Evolutionary conservation across 345 rosid species (phyloP).

Genomic region (Lepidium sativum): DNA sequence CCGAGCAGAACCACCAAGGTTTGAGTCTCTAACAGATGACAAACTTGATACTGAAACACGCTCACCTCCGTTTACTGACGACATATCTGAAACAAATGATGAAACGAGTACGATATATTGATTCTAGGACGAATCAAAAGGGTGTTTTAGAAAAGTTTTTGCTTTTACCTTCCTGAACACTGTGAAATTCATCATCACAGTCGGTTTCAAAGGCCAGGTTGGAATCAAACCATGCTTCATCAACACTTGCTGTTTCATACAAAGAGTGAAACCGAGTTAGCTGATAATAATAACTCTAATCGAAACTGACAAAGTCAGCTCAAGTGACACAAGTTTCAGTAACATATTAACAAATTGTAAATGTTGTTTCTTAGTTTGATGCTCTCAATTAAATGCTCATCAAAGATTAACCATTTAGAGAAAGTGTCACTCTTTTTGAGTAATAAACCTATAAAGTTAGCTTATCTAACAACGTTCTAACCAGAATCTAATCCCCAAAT

Average conservation of each 20-base stretch:
- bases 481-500: background rate
- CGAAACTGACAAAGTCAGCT: background rate
- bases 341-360: background rate
- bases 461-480: background rate
- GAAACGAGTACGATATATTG: background rate
- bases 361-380: background rate
- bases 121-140: background rate
- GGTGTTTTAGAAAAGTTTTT: background rate
- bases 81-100: slow-evolving; percentile 26
- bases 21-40: slow-evolving; percentile 31
- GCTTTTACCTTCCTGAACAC: slow-evolving; percentile 45
- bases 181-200: slow-evolving; percentile 53
- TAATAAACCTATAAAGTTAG: background rate
- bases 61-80: slow-evolving; percentile 36
- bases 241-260: slow-evolving; percentile 30
- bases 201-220: slow-evolving; percentile 50
- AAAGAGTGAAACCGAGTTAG: background rate
- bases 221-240: slow-evolving; percentile 46
- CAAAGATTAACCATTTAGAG: background rate
- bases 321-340: background rate
- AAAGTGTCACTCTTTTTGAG: background rate
- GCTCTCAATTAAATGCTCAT: background rate
- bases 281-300: background rate
- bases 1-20: slow-evolving; percentile 8
- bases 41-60: slow-evolving; percentile 25